These are phyloP conservation scores for Neurospora sp. DNA, from an alignment of 495 filamentous ascomycete species.

Conservation along the genomic window DNA sequence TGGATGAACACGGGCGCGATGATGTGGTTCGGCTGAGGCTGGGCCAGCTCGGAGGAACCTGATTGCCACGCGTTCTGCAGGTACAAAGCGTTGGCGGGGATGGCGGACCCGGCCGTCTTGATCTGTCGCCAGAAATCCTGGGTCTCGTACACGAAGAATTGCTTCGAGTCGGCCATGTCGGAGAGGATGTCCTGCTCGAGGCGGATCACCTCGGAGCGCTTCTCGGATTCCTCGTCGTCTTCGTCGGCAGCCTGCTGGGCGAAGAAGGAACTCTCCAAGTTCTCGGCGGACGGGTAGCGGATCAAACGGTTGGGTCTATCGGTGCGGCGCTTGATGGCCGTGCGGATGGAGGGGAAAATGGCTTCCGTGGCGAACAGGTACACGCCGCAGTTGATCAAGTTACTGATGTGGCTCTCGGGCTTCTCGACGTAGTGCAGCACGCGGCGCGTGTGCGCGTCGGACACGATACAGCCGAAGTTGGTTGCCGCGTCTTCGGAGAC, in stretches of 20 bases:
- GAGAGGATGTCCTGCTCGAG: conserved; percentile 97
- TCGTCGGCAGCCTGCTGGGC: conserved; percentile 42
- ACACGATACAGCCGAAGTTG: conserved; percentile 98
- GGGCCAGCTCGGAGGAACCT: conserved; percentile 64
- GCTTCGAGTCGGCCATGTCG: conserved; percentile 92
- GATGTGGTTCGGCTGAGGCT: conserved; percentile 72
- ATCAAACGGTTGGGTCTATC: conserved; percentile 77
- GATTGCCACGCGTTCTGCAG: conserved; percentile 87
- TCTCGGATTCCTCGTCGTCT: conserved; percentile 56
- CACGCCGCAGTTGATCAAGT: conserved; percentile 98
- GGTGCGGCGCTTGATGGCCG: conserved; percentile 89
- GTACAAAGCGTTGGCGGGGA: conserved; percentile 96
- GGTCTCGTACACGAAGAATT: conserved; percentile 97
- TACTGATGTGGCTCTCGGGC: conserved; percentile 95
- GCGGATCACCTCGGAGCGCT: conserved; percentile 80
- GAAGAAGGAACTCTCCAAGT: conserved; percentile 74
- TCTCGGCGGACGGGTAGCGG: conserved; percentile 91
- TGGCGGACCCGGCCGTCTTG: conserved; percentile 96
- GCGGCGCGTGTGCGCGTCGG: conserved; percentile 86
- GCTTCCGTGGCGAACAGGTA: conserved; percentile 93
- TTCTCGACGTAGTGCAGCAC: conserved; percentile 99
- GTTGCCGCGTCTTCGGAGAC: conserved; percentile 85
- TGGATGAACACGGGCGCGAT: conserved; percentile 95
- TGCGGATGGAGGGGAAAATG: conserved; percentile 94
- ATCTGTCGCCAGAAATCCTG: conserved; percentile 99